phyloP scores from a whole-genome alignment of 306 rosid genomes.

The Vigna trinervia region DNA sequence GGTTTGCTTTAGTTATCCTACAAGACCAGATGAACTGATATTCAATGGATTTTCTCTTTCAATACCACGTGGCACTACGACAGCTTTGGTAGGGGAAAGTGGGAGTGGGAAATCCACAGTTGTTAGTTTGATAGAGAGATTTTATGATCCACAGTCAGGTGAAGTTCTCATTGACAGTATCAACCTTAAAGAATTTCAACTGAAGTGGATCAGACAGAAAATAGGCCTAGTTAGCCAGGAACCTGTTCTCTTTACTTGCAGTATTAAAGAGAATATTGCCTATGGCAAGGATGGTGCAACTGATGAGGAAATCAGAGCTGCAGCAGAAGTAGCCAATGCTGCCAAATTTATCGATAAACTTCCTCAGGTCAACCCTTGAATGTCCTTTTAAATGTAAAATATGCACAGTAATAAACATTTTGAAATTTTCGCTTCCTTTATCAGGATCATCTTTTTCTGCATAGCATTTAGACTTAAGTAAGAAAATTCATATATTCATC shows the following conservation, averaged over 20 bases:
- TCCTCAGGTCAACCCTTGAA: slow-evolving; percentile 40
- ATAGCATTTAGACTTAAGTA: background rate
- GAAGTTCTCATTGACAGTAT: slow-evolving; percentile 78
- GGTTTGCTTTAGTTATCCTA: slow-evolving; percentile 68
- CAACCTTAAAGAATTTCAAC: slow-evolving; percentile 68
- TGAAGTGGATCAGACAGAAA: slow-evolving; percentile 84
- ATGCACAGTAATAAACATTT: background rate
- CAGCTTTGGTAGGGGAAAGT: slow-evolving; percentile 87
- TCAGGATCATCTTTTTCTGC: slow-evolving; percentile 2
- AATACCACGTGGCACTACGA: slow-evolving; percentile 61
- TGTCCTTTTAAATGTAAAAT: slow-evolving; percentile 12
- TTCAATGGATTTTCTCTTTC: slow-evolving; percentile 59
- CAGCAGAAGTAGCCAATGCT: slow-evolving; percentile 47
- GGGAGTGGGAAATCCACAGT: slow-evolving; percentile 92
- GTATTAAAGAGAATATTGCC: slow-evolving; percentile 77
- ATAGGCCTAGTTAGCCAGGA: slow-evolving; percentile 86
- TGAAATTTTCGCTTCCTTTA: slow-evolving; percentile 15
- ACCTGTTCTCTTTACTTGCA: slow-evolving; percentile 73
- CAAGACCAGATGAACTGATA: slow-evolving; percentile 67
- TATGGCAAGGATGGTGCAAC: slow-evolving; percentile 79
- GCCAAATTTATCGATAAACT: slow-evolving; percentile 47
- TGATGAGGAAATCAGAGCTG: slow-evolving; percentile 49
- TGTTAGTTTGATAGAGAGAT: slow-evolving; percentile 82
- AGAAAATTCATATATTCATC: background rate
- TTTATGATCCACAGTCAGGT: slow-evolving; percentile 80